phyloP scores from a whole-genome alignment of 2,329 filamentous ascomycete species.

The Fusarium sp. region DNA sequence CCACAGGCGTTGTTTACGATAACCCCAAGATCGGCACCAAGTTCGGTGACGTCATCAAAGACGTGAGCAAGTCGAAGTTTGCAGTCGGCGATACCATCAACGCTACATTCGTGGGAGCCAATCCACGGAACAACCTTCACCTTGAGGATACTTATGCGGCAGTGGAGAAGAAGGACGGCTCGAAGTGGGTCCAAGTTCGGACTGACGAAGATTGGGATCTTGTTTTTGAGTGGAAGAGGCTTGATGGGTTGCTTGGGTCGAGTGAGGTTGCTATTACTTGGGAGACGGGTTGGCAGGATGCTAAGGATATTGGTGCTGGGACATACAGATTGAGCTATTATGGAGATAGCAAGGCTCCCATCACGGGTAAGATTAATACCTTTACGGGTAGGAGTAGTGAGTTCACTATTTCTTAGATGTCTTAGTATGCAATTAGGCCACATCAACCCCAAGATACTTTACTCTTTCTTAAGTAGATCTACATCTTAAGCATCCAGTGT shows the following conservation, averaged over 20 bases:
- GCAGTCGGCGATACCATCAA: background rate
- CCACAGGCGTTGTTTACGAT: constrained; percentile 1
- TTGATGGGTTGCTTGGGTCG: background rate
- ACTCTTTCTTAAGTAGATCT: no score
- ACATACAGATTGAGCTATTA: background rate
- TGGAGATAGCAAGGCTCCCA: constrained; percentile 1
- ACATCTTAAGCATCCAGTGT: no score
- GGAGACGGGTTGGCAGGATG: constrained; percentile 9
- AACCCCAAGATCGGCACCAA: background rate
- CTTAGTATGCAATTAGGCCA: fast-evolving
- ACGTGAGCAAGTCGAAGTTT: background rate
- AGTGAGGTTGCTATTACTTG: background rate
- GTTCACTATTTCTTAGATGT: background rate
- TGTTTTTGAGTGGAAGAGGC: constrained; percentile 2
- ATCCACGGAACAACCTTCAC: background rate
- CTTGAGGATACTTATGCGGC: background rate
- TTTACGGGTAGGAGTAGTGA: constrained; percentile 1
- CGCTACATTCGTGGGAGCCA: background rate
- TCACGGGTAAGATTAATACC: background rate
- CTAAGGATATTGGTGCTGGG: background rate
- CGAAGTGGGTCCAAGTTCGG: background rate
- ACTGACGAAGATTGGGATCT: constrained; percentile 12
- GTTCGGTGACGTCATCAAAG: background rate
- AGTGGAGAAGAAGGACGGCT: background rate
- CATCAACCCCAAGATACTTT: background rate